Conservation (phyloP, 371 early-diverging fungal genomes). For the Nematocida parisii region DNA sequence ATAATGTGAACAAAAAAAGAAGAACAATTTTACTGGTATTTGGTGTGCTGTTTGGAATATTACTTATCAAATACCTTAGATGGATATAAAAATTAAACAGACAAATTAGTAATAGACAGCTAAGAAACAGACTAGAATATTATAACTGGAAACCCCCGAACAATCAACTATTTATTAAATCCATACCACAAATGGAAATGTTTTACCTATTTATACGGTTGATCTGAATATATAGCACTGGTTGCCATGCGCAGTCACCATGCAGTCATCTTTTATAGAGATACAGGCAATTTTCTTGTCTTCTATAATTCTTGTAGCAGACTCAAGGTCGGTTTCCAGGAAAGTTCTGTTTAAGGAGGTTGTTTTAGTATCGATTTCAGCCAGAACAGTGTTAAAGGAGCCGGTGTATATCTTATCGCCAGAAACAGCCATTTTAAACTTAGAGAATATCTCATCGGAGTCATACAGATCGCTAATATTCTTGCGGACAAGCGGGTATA, state of each 20-base stretch:
- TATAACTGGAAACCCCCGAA: not conserved
- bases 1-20: constrained; percentile 29
- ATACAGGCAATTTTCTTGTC: constrained; percentile 60
- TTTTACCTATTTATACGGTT: not conserved
- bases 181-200: not conserved
- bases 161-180: not conserved
- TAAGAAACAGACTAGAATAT: constrained; percentile 1
- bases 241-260: constrained; percentile 56
- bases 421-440: constrained; percentile 58
- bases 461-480: constrained; percentile 59
- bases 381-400: constrained; percentile 52
- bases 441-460: constrained; percentile 64
- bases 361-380: constrained; percentile 50
- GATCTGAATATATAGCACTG: constrained; percentile 53
- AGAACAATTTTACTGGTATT: constrained; percentile 40
- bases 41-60: constrained; percentile 33
- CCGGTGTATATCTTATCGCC: constrained; percentile 63
- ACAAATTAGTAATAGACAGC: not conserved
- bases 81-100: constrained; percentile 21
- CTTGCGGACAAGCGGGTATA: constrained; percentile 39
- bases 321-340: constrained; percentile 50
- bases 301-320: constrained; percentile 40
- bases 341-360: constrained; percentile 30
- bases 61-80: constrained; percentile 27
- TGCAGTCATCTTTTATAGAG: constrained; percentile 47